These are phyloP conservation scores for Aspergillus viridinutans DNA, from an alignment of 2,329 filamentous ascomycete genomes.

Conservation along the genomic window DNA sequence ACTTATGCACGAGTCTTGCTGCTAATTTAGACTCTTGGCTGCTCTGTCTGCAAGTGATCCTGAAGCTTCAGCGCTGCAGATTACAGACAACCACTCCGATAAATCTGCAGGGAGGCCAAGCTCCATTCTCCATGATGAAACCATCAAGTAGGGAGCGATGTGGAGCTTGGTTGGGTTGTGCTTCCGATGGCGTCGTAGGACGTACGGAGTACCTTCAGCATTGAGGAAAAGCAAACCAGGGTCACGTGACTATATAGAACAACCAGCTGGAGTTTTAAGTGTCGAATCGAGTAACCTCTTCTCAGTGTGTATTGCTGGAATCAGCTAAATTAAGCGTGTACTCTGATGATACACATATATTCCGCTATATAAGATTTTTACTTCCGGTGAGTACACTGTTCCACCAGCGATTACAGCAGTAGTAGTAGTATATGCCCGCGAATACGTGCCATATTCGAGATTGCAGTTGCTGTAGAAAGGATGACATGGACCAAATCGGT, in stretches of 20 bases:
- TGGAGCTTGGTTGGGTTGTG: not conserved
- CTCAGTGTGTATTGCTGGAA: no score
- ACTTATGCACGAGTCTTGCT: not conserved
- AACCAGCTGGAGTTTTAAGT: no score
- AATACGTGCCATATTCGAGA: not conserved
- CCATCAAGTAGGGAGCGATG: not conserved
- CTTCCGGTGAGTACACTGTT: not conserved
- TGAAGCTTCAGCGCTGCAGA: not conserved
- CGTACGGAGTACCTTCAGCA: not conserved
- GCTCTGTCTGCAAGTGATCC: not conserved
- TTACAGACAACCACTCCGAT: not conserved
- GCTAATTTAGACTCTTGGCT: not conserved
- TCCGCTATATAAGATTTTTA: no score
- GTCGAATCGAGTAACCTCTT: no score
- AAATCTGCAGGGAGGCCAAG: not conserved
- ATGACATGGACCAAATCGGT: not conserved
- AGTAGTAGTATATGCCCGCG: not conserved
- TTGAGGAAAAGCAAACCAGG: no score
- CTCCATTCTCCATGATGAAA: not conserved
- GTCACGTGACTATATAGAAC: not conserved
- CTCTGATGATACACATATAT: no score
- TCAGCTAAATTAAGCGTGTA: no score
- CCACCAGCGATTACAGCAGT: not conserved
- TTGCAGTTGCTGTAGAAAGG: not conserved
- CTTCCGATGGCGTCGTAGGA: not conserved